These are phyloP conservation scores for Echinosophora koreensis DNA, from an alignment of 306 rosid genomes.

Conservation along the genomic window DNA sequence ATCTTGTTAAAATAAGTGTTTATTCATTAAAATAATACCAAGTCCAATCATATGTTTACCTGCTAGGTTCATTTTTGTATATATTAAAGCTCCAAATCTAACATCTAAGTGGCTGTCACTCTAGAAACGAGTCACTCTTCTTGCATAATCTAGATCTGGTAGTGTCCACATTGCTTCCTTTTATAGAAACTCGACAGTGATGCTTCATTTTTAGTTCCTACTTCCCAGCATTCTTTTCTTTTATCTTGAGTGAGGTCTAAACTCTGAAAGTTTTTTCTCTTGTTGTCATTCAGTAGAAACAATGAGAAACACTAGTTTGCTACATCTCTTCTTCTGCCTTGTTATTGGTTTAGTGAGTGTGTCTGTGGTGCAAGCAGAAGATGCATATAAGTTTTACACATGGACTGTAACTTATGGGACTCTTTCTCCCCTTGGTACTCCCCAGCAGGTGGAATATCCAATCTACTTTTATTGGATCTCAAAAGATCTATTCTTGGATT, in stretches of 20 bases:
- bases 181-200: constrained; percentile 23
- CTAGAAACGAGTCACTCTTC: constrained; percentile 32
- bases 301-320: constrained; percentile 63
- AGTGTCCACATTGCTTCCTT: constrained; percentile 24
- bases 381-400: constrained; percentile 75
- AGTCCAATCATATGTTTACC: constrained; percentile 28
- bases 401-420: constrained; percentile 96
- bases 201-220: constrained; percentile 32
- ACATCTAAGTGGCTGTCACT: constrained; percentile 38
- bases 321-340: constrained; percentile 56
- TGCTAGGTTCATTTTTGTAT: constrained; percentile 1
- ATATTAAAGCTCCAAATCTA: constrained; percentile 33
- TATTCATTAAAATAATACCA: background rate
- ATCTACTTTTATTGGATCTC: constrained; percentile 44
- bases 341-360: constrained; percentile 53
- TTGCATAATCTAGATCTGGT: constrained; percentile 48
- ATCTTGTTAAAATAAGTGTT: background rate
- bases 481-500: constrained; percentile 41
- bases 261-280: background rate
- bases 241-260: background rate
- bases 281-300: constrained; percentile 47
- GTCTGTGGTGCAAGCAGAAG: constrained; percentile 74
- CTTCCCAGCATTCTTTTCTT: constrained; percentile 1
- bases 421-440: constrained; percentile 76
- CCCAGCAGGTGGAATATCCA: constrained; percentile 80